Conservation (phyloP, 1,284 basidiomycete species). For the Melanopsichium pennsylvanicum region DNA sequence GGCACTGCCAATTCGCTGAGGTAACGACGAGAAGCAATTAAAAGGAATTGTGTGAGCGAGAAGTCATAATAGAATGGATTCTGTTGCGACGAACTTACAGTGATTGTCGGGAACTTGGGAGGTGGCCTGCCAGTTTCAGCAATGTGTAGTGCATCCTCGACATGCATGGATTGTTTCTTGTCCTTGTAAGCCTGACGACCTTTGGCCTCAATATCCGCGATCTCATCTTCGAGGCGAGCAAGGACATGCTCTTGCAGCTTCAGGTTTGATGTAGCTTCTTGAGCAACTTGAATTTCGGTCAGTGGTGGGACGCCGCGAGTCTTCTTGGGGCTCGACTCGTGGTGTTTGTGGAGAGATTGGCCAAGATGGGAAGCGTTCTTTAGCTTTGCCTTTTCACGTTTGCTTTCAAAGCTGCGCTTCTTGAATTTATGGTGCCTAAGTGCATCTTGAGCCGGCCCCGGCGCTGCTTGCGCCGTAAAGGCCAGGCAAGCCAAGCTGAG, state of each 20-base stretch:
- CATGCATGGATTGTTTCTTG: constrained; percentile 6
- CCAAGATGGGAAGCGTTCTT: not conserved
- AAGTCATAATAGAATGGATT: not conserved
- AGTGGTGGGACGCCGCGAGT: not conserved
- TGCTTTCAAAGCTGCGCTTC: not conserved
- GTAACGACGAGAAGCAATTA: not conserved
- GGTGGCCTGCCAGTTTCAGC: constrained; percentile 22
- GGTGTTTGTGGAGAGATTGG: not conserved
- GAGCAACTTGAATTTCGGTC: not conserved
- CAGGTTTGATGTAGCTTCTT: not conserved
- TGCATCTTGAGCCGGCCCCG: constrained; percentile 5
- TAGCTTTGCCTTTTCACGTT: not conserved
- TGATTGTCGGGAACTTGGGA: constrained; percentile 26
- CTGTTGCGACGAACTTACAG: constrained; percentile 9
- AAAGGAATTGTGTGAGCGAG: not conserved
- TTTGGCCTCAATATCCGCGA: not conserved
- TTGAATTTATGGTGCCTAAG: not conserved
- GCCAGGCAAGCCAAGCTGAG: constrained; percentile 31
- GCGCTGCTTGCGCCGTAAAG: constrained; percentile 33
- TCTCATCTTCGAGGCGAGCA: not conserved
- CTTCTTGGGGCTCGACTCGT: not conserved
- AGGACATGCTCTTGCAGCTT: not conserved
- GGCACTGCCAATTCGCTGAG: constrained; percentile 5
- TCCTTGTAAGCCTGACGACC: not conserved
- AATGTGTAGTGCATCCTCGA: constrained; percentile 16